phyloP scores from a whole-genome alignment of 306 rosid species.

The Vigna trinervia region DNA sequence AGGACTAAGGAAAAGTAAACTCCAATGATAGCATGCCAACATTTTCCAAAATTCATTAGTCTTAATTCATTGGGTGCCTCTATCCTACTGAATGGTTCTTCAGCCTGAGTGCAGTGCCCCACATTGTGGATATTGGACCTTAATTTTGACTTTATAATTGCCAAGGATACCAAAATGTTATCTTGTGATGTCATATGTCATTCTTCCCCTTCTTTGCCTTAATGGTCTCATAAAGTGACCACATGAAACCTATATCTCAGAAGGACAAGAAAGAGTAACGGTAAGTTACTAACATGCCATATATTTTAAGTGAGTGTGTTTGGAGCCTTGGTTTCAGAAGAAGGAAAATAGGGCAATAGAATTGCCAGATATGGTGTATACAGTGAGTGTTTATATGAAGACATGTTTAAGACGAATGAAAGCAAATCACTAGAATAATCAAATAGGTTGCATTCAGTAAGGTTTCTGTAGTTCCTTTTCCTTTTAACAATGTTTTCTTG shows the following conservation, averaged over 20 bases:
- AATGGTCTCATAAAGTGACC: not conserved
- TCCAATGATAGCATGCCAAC: too few relatives aligned
- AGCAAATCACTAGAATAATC: constrained; percentile 1
- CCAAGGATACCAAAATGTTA: not conserved
- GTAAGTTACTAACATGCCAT: not conserved
- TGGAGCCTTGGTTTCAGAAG: constrained; percentile 23
- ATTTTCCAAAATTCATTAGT: too few relatives aligned
- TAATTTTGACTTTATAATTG: not conserved
- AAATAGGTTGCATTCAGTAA: constrained; percentile 21
- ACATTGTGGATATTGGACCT: not conserved
- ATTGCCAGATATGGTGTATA: not conserved
- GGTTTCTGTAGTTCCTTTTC: constrained; percentile 12
- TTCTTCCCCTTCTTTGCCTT: not conserved
- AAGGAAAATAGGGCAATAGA: not conserved
- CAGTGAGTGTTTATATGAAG: not conserved
- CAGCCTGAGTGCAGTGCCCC: not conserved
- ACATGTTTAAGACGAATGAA: constrained; percentile 18
- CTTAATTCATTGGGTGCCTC: too few relatives aligned
- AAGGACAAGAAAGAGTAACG: not conserved
- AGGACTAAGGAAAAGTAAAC: too few relatives aligned
- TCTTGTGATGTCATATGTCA: not conserved
- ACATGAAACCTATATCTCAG: not conserved
- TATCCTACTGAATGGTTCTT: too few relatives aligned
- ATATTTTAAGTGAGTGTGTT: not conserved
- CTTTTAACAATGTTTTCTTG: not conserved